Evolutionary conservation across 2,329 filamentous ascomycete species (phyloP).

Genomic region (Ophiostoma sp.): DNA sequence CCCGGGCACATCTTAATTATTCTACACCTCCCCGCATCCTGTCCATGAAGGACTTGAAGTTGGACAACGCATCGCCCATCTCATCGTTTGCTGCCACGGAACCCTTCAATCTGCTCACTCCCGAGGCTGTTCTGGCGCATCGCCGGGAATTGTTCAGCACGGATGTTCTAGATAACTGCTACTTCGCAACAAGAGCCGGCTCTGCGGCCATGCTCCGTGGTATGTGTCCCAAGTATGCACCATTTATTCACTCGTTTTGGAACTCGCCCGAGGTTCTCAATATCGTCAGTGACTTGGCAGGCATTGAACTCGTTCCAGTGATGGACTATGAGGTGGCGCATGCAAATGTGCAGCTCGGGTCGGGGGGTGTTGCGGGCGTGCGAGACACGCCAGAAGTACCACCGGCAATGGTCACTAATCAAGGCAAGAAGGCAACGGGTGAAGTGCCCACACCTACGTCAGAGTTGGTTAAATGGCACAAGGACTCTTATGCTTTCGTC

Average conservation of each 20-base stretch:
- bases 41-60: not conserved
- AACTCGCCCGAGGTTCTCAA: conserved; percentile 7
- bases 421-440: not conserved
- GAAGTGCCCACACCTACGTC: not conserved
- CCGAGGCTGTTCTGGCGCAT: not conserved
- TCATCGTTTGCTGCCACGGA: conserved; percentile 10
- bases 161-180: conserved; percentile 7
- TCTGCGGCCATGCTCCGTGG: conserved; percentile 12
- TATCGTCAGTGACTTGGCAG: not conserved
- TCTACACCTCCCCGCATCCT: not conserved
- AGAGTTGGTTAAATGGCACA: not conserved
- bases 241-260: conserved; percentile 1
- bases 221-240: conserved; percentile 8
- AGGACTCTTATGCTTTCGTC: conserved; percentile 10
- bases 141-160: not conserved
- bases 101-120: not conserved
- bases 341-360: conserved; percentile 2
- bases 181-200: not conserved
- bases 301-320: conserved; percentile 3
- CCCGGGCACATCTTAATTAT: not conserved
- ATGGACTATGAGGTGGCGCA: conserved; percentile 11
- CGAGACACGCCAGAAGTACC: not conserved
- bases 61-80: not conserved
- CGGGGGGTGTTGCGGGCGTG: not conserved
- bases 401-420: not conserved